Conservation (phyloP, 2,329 filamentous ascomycete genomes). For the Aureobasidium pullulans region DNA sequence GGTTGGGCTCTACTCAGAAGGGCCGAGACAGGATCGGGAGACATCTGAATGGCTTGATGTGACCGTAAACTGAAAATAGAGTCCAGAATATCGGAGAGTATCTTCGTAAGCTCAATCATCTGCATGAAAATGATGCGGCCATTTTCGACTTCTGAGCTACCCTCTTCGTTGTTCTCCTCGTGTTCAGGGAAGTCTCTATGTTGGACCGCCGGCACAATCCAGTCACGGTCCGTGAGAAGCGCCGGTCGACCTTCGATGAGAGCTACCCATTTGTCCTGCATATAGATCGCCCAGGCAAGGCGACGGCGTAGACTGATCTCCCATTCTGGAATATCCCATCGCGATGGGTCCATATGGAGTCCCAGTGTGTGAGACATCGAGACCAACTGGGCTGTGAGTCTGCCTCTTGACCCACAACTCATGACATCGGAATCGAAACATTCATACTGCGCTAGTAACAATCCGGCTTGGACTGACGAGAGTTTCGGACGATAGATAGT, state of each 20-base stretch:
- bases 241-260: constrained; percentile 24
- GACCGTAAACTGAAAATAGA: constrained; percentile 20
- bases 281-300: constrained; percentile 24
- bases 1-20: constrained; percentile 22
- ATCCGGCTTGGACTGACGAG: constrained; percentile 33
- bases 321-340: constrained; percentile 25
- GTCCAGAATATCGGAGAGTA: constrained; percentile 20
- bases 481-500: constrained; percentile 33
- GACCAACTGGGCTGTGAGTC: constrained; percentile 30
- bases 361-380: constrained; percentile 34
- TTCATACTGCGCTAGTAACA: constrained; percentile 31
- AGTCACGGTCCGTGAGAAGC: constrained; percentile 20
- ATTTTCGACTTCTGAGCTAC: constrained; percentile 24
- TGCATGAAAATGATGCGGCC: constrained; percentile 24
- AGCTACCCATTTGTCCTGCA: constrained; percentile 25
- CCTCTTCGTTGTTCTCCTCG: constrained; percentile 23
- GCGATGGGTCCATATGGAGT: constrained; percentile 26
- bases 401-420: constrained; percentile 18
- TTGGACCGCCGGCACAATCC: constrained; percentile 21
- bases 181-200: constrained; percentile 26
- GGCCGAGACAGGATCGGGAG: constrained; percentile 15
- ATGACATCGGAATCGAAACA: constrained; percentile 23
- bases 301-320: constrained; percentile 24
- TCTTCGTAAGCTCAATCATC: constrained; percentile 22
- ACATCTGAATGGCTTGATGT: constrained; percentile 16